phyloP scores from a whole-genome alignment of 805 yeast species.

The Metschnikowia bowlesiae region DNA sequence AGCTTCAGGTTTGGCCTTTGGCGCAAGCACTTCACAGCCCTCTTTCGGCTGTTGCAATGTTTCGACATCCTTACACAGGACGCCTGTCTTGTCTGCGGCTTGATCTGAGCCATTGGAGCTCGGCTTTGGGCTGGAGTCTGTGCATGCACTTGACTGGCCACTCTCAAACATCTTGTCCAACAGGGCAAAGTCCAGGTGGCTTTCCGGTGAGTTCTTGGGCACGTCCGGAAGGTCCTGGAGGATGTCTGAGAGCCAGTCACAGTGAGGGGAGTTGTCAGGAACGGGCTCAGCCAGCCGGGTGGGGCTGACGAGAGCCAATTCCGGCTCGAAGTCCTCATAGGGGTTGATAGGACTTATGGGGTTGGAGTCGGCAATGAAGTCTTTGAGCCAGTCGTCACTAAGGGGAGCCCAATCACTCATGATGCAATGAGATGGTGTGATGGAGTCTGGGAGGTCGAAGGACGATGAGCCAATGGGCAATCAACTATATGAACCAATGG shows the following conservation, averaged over 20 bases:
- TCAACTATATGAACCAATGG: no score
- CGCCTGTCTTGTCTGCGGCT: neutral
- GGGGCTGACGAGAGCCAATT: neutral
- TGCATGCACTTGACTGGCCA: neutral
- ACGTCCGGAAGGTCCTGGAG: neutral
- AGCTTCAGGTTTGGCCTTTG: neutral
- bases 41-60: neutral
- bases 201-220: constrained; percentile 1
- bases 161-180: neutral
- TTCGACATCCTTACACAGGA: no score
- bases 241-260: neutral
- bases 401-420: constrained; percentile 3
- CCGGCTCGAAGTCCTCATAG: neutral
- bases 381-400: constrained; percentile 2
- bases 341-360: neutral
- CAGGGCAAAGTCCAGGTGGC: neutral
- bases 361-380: constrained; percentile 2
- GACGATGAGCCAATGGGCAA: no score
- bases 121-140: neutral
- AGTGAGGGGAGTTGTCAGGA: neutral
- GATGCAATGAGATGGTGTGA: neutral
- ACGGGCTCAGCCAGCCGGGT: neutral
- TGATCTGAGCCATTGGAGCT: neutral
- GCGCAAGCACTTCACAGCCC: neutral
- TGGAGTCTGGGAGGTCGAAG: no score